Evolutionary conservation across 2,329 filamentous ascomycete species (phyloP), one percentile per base, ranked within the genome.

Genomic region (Aspergillus calidoustus): DNA sequence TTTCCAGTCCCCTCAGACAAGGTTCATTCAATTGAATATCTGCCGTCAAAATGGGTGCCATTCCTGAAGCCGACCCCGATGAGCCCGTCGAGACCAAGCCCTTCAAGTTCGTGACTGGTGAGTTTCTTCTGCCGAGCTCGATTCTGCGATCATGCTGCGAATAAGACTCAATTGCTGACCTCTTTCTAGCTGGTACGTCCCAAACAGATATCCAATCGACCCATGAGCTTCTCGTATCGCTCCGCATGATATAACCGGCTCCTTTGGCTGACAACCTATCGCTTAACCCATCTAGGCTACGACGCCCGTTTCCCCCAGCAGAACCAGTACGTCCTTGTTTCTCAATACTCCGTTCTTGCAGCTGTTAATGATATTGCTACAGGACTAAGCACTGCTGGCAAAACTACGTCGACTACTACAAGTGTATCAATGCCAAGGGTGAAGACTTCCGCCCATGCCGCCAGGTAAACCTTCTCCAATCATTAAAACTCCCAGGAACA

Each of bases 331-430:
- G 80, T 70, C 54, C 23, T 41, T 11, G 38, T 11, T 38, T n/a
- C 5, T 19, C 38, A 2, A 13, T 31, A 4, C 25, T 9, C 17
- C 7, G 17, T n/a, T 28, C 41, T 30, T 6, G 30, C 15, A 30
- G 31, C 17, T 61, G 41, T 31, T 19, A 38, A 43, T 13, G 1
- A 41, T 41, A 41, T 15, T 30, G 1, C 34, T 50, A 34, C 59
- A 84, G 82, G 81, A 89, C 93, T 83, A 97, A 97, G 91, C 93
- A 99, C 89, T 99, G 95, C 92, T 99, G 95, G 95, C 96, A 99
- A 82, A 99, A 99, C 88, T 99, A 99, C 84, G 95, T 99, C 85
- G 95, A 99, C 83, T 98, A 99, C 87, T 92, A 99, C 89, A 99
- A 99, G 88, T 99, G 95, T 86, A 93, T 97, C 82, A 85, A 90